Evolutionary conservation across 2,329 filamentous ascomycete species (phyloP).

Genomic region (Diaporthe citrichinensis): DNA sequence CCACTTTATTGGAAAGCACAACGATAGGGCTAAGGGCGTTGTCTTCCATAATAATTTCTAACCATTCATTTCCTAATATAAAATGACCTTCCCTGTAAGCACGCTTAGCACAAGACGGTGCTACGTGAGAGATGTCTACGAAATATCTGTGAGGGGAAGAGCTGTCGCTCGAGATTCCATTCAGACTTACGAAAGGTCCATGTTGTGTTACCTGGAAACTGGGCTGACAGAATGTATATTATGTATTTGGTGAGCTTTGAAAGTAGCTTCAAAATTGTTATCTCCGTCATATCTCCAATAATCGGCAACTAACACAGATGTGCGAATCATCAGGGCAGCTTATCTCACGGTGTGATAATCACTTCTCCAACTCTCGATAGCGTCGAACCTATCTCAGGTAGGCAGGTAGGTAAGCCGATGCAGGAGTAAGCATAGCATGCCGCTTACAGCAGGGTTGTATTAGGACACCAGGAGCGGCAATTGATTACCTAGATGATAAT

Average conservation of each 20-base stretch:
- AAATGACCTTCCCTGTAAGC: too few species aligned
- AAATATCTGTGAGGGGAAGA: not conserved
- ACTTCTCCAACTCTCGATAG: slow-evolving; percentile 32
- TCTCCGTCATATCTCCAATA: slow-evolving; percentile 17
- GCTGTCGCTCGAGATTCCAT: not conserved
- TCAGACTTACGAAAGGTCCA: not conserved
- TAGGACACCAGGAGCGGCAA: not conserved
- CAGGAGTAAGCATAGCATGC: not conserved
- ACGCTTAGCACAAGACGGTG: not conserved
- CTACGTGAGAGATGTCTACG: not conserved
- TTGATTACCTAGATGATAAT: not conserved
- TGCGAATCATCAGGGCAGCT: slow-evolving; percentile 10
- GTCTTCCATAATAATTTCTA: too few species aligned
- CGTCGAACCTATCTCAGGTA: slow-evolving; percentile 11
- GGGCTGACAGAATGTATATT: not conserved
- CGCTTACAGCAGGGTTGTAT: not conserved
- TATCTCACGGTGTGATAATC: slow-evolving; percentile 3
- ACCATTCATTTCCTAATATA: too few species aligned
- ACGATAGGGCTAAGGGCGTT: too few species aligned
- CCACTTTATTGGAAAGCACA: too few species aligned
- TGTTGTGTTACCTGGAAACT: too few species aligned
- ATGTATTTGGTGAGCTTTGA: not conserved
- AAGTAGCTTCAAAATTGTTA: not conserved
- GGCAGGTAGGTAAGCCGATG: slow-evolving; percentile 5
- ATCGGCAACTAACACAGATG: slow-evolving; percentile 2